A percentile compares a stretch with the other conserved stretches of the same genome.
Conservation (phyloP, 768 basidiomycete genomes). For the Suillus subalutaceus region DNA sequence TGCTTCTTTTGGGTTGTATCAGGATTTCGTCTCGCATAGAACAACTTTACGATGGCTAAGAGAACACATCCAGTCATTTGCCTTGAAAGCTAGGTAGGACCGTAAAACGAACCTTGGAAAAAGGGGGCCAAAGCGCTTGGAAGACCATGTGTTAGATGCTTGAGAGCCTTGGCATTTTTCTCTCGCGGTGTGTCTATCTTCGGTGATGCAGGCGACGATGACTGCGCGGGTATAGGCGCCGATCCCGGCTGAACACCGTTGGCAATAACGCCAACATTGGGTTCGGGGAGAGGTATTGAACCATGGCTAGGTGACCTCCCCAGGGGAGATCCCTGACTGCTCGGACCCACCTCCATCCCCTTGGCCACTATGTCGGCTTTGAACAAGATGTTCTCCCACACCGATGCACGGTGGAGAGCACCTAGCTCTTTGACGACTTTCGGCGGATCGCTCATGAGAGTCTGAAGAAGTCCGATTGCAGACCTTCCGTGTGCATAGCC, state of each 20-base stretch:
- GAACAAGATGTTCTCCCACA: slow-evolving; percentile 87
- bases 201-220: slow-evolving; percentile 29
- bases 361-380: slow-evolving; percentile 58
- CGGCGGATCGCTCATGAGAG: slow-evolving; percentile 65
- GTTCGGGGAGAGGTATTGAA: slow-evolving; percentile 43
- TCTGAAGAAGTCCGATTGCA: slow-evolving; percentile 73
- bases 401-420: slow-evolving; percentile 74
- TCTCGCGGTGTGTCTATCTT: slow-evolving; percentile 53
- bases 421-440: slow-evolving; percentile 76
- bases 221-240: slow-evolving; percentile 22
- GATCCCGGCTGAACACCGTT: slow-evolving; percentile 32
- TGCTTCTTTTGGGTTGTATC: slow-evolving; percentile 79
- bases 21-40: slow-evolving; percentile 77
- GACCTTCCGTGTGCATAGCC: slow-evolving; percentile 82
- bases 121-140: slow-evolving; percentile 78
- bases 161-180: slow-evolving; percentile 74
- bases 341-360: slow-evolving; percentile 54
- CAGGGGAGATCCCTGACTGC: slow-evolving; percentile 46
- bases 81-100: slow-evolving; percentile 2
- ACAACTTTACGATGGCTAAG: slow-evolving; percentile 83
- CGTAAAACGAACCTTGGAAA: slow-evolving; percentile 69
- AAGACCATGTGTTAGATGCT: slow-evolving; percentile 78
- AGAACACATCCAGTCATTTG: slow-evolving; percentile 4
- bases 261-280: slow-evolving; percentile 35
- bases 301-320: slow-evolving; percentile 51